These are phyloP conservation scores for Ajuga reptans DNA, from an alignment of 305 asterid species.

Conservation along the genomic window DNA sequence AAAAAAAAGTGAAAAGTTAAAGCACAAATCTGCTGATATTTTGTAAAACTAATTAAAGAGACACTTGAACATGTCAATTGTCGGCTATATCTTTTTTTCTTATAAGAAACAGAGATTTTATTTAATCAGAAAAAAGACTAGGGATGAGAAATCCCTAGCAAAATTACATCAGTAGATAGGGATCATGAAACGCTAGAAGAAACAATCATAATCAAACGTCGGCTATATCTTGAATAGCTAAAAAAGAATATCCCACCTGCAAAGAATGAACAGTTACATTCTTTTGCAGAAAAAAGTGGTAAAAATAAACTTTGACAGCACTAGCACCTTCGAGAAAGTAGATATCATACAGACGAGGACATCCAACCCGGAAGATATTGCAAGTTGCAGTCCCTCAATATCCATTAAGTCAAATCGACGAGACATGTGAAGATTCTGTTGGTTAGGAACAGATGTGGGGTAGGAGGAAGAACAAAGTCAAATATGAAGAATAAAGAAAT, in stretches of 20 bases:
- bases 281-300: neutral
- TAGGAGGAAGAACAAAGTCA: slow-evolving; percentile 19
- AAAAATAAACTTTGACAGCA: slow-evolving; percentile 1
- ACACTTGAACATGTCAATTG: no score
- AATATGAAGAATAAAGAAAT: slow-evolving; percentile 9
- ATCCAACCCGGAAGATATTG: slow-evolving; percentile 68
- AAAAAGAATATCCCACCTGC: slow-evolving; percentile 3
- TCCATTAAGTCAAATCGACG: slow-evolving; percentile 69
- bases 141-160: no score
- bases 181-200: neutral
- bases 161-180: neutral
- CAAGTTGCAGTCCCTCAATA: slow-evolving; percentile 76
- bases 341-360: slow-evolving; percentile 58
- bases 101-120: no score
- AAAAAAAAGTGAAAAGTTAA: no score
- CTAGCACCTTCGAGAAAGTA: slow-evolving; percentile 56
- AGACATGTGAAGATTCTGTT: slow-evolving; percentile 66
- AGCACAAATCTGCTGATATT: no score
- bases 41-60: no score
- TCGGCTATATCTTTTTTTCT: no score
- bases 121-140: no score
- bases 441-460: neutral
- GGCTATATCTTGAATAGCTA: neutral
- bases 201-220: neutral
- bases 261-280: neutral